These are phyloP conservation scores for Nematodospora valgi DNA, from an alignment of 805 yeast species.

Conservation along the genomic window DNA sequence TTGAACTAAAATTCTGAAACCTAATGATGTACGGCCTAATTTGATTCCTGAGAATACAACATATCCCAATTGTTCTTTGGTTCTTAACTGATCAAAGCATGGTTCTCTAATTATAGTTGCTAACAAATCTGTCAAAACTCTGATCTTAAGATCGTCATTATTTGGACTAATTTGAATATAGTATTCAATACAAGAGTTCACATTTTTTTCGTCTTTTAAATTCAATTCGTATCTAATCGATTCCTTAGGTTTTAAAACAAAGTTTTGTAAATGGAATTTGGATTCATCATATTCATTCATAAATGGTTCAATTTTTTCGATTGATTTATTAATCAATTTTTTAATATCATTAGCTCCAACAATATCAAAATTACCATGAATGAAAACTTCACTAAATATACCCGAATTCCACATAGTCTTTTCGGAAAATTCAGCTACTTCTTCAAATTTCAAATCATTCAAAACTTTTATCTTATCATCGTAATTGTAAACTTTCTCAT, in stretches of 20 bases:
- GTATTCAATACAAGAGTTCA: constrained; percentile 82
- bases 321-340: constrained; percentile 35
- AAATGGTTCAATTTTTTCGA: constrained; percentile 24
- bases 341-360: constrained; percentile 52
- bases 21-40: constrained; percentile 66
- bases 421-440: constrained; percentile 49
- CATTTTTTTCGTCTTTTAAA: constrained; percentile 64
- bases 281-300: constrained; percentile 32
- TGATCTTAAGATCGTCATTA: constrained; percentile 23
- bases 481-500: constrained; percentile 66
- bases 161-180: constrained; percentile 60
- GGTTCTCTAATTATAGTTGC: constrained; percentile 81
- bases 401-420: constrained; percentile 48
- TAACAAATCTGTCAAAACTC: constrained; percentile 58
- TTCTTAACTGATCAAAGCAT: constrained; percentile 82
- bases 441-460: constrained; percentile 41
- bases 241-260: constrained; percentile 24
- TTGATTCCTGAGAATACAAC: constrained; percentile 81
- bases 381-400: constrained; percentile 65
- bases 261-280: constrained; percentile 30
- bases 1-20: constrained; percentile 75
- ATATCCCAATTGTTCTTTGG: constrained; percentile 93
- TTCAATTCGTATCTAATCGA: constrained; percentile 45
- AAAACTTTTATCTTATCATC: constrained; percentile 57
- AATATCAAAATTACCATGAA: constrained; percentile 66